phyloP scores from a whole-genome alignment of 176 grass and related monocot genomes.

The Canna indica region DNA sequence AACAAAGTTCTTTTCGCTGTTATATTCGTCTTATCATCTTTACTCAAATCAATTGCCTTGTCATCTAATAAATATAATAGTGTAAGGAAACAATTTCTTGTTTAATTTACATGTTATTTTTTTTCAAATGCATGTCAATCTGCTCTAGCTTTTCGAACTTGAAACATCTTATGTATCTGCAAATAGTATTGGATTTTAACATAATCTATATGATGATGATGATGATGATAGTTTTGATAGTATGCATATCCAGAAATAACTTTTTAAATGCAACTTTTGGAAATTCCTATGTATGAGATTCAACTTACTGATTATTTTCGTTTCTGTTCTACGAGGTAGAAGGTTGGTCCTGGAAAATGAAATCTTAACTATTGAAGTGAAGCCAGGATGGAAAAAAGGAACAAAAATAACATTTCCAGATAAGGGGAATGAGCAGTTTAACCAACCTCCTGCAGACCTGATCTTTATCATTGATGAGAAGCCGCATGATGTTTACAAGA shows the following conservation, averaged over 20 bases:
- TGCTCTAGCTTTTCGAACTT: too few relatives aligned
- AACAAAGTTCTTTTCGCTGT: neutral
- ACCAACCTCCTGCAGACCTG: constrained; percentile 37
- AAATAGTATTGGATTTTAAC: too few relatives aligned
- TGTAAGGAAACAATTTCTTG: too few relatives aligned
- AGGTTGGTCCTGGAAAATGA: constrained; percentile 32
- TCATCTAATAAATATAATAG: too few relatives aligned
- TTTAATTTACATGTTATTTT: too few relatives aligned
- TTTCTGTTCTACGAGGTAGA: constrained; percentile 20
- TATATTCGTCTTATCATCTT: too few relatives aligned
- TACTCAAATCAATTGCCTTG: too few relatives aligned
- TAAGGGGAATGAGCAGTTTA: constrained; percentile 36
- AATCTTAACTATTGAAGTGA: constrained; percentile 40
- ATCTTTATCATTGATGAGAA: constrained; percentile 51
- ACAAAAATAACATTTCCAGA: constrained; percentile 64
- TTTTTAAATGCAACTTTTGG: neutral
- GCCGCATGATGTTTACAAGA: constrained; percentile 54
- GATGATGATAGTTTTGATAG: neutral
- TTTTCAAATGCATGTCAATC: constrained; percentile 3
- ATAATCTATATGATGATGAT: neutral
- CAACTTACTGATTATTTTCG: neutral
- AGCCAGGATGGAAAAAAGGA: constrained; percentile 59
- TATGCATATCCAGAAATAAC: neutral
- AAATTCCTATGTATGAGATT: neutral
- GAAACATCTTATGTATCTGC: too few relatives aligned